Conservation (phyloP, 1,284 basidiomycete genomes). For the Chalciporus sp. region DNA sequence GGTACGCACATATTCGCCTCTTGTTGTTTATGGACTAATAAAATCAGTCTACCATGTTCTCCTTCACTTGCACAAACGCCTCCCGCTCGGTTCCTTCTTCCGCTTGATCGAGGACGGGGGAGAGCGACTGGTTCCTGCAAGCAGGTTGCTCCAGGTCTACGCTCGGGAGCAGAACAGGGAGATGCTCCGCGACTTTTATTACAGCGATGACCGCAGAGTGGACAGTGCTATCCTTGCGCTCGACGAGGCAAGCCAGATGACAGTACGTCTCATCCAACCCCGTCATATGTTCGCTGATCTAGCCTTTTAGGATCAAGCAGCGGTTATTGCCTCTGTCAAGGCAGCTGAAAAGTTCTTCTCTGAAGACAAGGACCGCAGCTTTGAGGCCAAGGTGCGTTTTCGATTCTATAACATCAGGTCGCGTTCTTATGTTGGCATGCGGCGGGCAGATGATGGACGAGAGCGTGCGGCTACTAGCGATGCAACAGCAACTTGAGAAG, state of each 20-base stretch:
- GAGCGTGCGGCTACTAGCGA: constrained; percentile 69
- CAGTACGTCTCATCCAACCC: constrained; percentile 42
- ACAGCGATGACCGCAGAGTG: constrained; percentile 93
- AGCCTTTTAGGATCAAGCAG: constrained; percentile 60
- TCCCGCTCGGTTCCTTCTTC: constrained; percentile 93
- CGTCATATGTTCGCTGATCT: background rate
- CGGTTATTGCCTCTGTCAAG: constrained; percentile 74
- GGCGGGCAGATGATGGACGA: constrained; percentile 87
- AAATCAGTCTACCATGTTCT: constrained; percentile 85
- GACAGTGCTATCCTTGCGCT: constrained; percentile 88
- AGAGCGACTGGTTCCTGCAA: constrained; percentile 71
- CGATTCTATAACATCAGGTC: background rate
- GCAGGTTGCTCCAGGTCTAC: constrained; percentile 81
- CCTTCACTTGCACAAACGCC: constrained; percentile 79
- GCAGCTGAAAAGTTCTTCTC: constrained; percentile 90
- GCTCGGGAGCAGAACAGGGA: constrained; percentile 89
- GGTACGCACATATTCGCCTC: constrained; percentile 49
- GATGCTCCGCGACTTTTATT: constrained; percentile 95
- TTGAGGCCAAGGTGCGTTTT: constrained; percentile 82
- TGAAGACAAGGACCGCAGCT: constrained; percentile 88
- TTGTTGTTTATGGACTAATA: background rate
- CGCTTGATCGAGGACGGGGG: constrained; percentile 90
- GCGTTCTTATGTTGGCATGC: constrained; percentile 1
- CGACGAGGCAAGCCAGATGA: constrained; percentile 74
- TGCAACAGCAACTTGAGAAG: constrained; percentile 87